phyloP scores from a whole-genome alignment of 148 eudicot genomes.

The Camellia granthamiana region DNA sequence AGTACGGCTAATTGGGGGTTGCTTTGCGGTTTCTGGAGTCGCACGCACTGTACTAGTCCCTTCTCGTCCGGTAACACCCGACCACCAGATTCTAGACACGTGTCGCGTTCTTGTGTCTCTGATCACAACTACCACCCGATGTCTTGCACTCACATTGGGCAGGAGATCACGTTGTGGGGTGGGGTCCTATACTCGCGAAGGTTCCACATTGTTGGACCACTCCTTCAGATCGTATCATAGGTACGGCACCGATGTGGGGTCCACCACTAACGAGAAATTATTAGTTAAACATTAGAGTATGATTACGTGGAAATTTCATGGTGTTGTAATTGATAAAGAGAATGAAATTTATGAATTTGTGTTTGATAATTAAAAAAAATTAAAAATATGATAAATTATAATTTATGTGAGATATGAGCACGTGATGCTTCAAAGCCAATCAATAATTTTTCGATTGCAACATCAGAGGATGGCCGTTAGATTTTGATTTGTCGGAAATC shows the following conservation, averaged over 20 bases:
- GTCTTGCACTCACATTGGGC: neutral
- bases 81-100: neutral
- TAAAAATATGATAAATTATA: too few relatives aligned
- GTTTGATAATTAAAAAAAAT: too few relatives aligned
- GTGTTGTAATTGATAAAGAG: too few relatives aligned
- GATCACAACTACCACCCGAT: neutral
- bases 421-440: too few relatives aligned
- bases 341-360: too few relatives aligned
- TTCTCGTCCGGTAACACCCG: neutral
- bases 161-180: neutral
- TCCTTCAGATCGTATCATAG: neutral
- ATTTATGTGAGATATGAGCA: too few relatives aligned
- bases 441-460: too few relatives aligned
- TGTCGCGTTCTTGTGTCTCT: neutral
- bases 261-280: neutral
- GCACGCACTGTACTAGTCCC: neutral
- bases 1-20: neutral
- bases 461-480: too few relatives aligned
- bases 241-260: neutral
- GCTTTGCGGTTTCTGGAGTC: neutral
- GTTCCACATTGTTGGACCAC: neutral
- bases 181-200: neutral
- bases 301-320: too few relatives aligned
- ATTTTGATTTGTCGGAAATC: too few relatives aligned
- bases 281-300: neutral